Percentiles rank a stretch among this genome's conserved stretches.
Conservation (phyloP, 2,329 filamentous ascomycete genomes). For the Epichloe hybrida region DNA sequence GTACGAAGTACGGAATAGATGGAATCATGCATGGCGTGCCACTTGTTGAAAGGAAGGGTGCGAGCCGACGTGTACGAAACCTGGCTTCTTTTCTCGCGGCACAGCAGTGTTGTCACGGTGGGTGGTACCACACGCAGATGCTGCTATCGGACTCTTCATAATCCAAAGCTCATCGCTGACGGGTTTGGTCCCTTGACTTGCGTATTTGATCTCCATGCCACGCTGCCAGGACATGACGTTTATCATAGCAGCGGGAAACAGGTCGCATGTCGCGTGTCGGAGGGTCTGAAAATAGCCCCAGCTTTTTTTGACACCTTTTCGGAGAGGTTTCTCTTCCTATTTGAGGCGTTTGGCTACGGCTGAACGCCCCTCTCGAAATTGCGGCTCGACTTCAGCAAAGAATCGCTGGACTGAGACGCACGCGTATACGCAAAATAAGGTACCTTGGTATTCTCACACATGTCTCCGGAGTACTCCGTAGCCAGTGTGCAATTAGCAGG, state of each 20-base stretch:
- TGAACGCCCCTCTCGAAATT: background rate
- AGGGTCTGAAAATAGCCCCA: background rate
- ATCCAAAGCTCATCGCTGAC: background rate
- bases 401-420: background rate
- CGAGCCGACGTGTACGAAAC: background rate
- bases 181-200: background rate
- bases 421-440: background rate
- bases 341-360: background rate
- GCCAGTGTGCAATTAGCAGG: background rate
- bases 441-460: too few species aligned
- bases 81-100: background rate
- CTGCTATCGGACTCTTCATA: background rate
- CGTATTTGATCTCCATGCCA: background rate
- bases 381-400: background rate
- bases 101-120: background rate
- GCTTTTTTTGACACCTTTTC: background rate
- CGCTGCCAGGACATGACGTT: background rate
- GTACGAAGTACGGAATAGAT: background rate
- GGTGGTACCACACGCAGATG: background rate
- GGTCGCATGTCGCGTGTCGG: background rate
- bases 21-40: background rate
- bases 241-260: background rate
- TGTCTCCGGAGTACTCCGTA: background rate
- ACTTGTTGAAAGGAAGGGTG: background rate
- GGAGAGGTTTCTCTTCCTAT: too few species aligned